A percentile compares a stretch with the other conserved stretches of the same genome.
Evolutionary conservation across 2,329 filamentous ascomycete species (phyloP).

Genomic region (Coleophoma crateriformis): DNA sequence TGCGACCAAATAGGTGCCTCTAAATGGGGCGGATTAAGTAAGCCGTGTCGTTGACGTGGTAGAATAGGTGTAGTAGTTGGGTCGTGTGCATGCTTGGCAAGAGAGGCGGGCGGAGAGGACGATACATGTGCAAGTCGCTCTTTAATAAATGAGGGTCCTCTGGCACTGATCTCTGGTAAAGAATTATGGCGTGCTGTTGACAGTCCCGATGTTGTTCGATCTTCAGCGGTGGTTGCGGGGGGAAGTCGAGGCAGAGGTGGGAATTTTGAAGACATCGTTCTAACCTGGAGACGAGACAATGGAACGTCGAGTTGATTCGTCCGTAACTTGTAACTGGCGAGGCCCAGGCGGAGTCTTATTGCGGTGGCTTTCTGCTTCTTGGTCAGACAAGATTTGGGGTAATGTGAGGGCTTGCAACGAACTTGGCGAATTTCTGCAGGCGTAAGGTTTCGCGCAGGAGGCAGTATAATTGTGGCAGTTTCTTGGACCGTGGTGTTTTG

Average conservation of each 20-base stretch:
- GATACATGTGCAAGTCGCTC: background rate
- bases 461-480: background rate
- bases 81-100: background rate
- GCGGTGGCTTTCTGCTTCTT: constrained; percentile 53
- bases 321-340: constrained; percentile 70
- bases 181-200: constrained; percentile 2
- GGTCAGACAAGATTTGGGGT: background rate
- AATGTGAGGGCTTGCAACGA: background rate
- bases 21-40: constrained; percentile 4
- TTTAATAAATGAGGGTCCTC: background rate
- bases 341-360: constrained; percentile 60
- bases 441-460: background rate
- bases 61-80: constrained; percentile 8
- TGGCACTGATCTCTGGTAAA: constrained; percentile 9
- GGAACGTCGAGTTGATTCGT: constrained; percentile 67
- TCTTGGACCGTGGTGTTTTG: background rate
- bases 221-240: constrained; percentile 11
- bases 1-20: background rate
- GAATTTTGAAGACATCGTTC: constrained; percentile 15
- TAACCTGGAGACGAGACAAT: constrained; percentile 50
- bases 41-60: constrained; percentile 5
- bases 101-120: background rate
- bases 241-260: constrained; percentile 6
- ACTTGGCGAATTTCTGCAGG: constrained; percentile 13
- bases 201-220: constrained; percentile 13